Conservation (phyloP, 257 asterid genomes). For the Solanum sparsipilum region DNA sequence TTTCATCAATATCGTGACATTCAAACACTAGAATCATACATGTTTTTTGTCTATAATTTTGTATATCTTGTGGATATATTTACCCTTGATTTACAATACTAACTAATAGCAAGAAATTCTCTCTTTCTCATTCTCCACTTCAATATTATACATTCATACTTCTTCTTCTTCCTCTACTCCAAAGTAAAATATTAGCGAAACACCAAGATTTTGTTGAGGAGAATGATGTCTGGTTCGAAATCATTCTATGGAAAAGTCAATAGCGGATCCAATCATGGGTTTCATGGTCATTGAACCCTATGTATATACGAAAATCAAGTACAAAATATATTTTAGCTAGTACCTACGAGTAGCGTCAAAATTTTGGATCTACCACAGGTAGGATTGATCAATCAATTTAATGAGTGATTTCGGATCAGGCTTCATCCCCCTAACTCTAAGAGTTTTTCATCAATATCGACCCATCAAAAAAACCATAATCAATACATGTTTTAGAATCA, state of each 20-base stretch:
- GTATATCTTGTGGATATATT: neutral
- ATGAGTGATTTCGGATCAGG: neutral
- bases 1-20: neutral
- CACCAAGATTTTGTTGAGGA: conserved; percentile 26
- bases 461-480: neutral
- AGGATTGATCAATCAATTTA: neutral
- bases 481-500: neutral
- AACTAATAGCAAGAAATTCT: neutral
- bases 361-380: neutral
- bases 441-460: neutral
- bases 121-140: neutral
- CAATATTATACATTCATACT: neutral
- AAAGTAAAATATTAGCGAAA: neutral
- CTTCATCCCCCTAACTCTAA: conserved; percentile 11
- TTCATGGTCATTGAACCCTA: neutral
- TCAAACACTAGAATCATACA: neutral
- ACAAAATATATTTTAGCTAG: neutral
- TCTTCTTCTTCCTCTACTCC: neutral
- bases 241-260: conserved; percentile 1
- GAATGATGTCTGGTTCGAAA: conserved; percentile 39
- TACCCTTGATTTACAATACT: neutral
- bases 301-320: neutral
- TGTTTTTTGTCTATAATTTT: neutral
- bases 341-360: neutral
- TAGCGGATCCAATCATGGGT: neutral